phyloP scores from a whole-genome alignment of 768 basidiomycete species.

The Boletus edulis region DNA sequence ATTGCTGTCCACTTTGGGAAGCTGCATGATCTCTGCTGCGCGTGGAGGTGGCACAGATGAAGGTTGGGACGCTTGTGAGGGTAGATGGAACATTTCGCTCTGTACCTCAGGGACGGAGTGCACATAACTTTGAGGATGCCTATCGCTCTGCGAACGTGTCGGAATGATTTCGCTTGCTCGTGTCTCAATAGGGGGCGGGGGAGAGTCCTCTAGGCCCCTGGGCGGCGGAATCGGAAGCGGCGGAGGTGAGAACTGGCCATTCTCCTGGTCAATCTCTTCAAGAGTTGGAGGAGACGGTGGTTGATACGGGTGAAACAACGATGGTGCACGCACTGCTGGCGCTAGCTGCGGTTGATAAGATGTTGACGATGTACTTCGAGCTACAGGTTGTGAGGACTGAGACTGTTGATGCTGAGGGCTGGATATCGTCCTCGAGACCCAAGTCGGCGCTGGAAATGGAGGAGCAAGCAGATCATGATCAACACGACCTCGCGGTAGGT shows the following conservation, averaged over 20 bases:
- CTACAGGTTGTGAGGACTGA: constrained; percentile 12
- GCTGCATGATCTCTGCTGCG: constrained; percentile 4
- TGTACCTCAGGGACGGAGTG: constrained; percentile 13
- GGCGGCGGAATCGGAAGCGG: constrained; percentile 31
- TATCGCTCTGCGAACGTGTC: constrained; percentile 14
- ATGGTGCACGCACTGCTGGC: constrained; percentile 13
- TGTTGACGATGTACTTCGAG: constrained; percentile 5
- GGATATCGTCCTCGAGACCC: constrained; percentile 23
- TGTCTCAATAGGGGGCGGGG: constrained; percentile 19
- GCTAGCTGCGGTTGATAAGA: constrained; percentile 17
- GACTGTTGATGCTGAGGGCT: constrained; percentile 20
- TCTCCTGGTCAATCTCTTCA: constrained; percentile 17
- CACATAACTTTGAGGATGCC: neutral
- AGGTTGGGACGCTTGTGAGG: constrained; percentile 5
- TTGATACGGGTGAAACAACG: constrained; percentile 24
- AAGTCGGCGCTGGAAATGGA: constrained; percentile 26
- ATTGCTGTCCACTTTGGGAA: constrained; percentile 4
- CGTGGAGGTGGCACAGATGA: neutral
- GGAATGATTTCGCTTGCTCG: constrained; percentile 27
- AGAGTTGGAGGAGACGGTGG: constrained; percentile 17
- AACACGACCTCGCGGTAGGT: constrained; percentile 25
- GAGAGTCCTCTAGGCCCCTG: constrained; percentile 21
- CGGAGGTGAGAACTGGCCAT: constrained; percentile 26
- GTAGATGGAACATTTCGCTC: constrained; percentile 26
- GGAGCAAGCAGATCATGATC: constrained; percentile 26